phyloP scores from a whole-genome alignment of 768 basidiomycete genomes.

The Leucocoprinus leucothites region DNA sequence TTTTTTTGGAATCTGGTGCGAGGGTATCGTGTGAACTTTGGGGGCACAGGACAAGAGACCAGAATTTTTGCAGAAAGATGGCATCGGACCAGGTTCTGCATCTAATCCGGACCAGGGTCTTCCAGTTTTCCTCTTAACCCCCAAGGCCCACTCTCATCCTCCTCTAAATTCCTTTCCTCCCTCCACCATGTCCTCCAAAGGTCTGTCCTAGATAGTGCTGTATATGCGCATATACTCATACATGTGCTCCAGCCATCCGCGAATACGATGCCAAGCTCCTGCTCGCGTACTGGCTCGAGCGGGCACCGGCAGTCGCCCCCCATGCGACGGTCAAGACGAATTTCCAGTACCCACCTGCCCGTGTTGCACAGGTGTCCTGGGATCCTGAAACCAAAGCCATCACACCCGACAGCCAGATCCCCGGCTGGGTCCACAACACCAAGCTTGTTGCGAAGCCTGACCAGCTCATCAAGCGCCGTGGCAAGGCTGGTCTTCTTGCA shows the following conservation, averaged over 20 bases:
- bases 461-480: constrained; percentile 99
- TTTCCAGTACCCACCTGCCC: constrained; percentile 63
- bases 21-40: constrained; percentile 48
- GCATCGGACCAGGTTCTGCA: constrained; percentile 20
- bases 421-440: constrained; percentile 76
- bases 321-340: constrained; percentile 51
- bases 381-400: constrained; percentile 62
- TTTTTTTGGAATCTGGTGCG: constrained; percentile 95
- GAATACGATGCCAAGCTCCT: constrained; percentile 97
- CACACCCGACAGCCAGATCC: constrained; percentile 54
- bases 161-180: constrained; percentile 17
- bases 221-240: constrained; percentile 40
- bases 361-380: constrained; percentile 88
- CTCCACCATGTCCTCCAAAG: constrained; percentile 45
- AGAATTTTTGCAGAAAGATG: constrained; percentile 16
- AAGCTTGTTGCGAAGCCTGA: constrained; percentile 97
- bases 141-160: constrained; percentile 18
- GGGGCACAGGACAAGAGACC: constrained; percentile 17
- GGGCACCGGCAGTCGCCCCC: constrained; percentile 44
- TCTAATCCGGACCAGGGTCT: constrained; percentile 16
- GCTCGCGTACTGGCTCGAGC: not conserved
- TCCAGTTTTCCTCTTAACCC: constrained; percentile 16
- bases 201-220: constrained; percentile 27
- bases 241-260: constrained; percentile 62
- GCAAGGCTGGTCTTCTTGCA: constrained; percentile 93